Evolutionary conservation across 148 eudicot species (phyloP), one percentile per base, ranked within the genome.

Genomic region (Hydrangea macrophylla): DNA sequence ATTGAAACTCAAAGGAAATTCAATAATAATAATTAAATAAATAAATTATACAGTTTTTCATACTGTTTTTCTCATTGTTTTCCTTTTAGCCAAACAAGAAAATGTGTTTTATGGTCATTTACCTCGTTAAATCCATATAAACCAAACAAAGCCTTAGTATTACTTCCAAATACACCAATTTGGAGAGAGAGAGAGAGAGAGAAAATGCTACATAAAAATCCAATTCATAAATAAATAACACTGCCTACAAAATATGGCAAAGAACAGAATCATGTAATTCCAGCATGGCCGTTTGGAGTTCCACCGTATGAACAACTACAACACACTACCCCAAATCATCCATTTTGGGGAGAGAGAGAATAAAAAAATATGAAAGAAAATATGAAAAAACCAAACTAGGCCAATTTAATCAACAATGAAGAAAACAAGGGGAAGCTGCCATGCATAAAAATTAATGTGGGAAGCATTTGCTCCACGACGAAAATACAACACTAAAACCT

Each of bases 401-500:
- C 6, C 5, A 55, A 61, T 62, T 62, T 68, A 61, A 58, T 31
- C 67, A 8, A 9, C 48, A 31, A 70, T n/a, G 37, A 25, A 73
- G 58, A 7, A 48, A 36, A 33, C 1, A 23, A 2, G 45, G 42
- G 55, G 13, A 35, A 33, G 12, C 28, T 17, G 42, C 18, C 55
- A 67, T 74, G 22, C 42, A 27, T 67, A 60, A 28, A 67, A 60
- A 74, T 53, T 17, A 58, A 53, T 30, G 51, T 54, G 42, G 72
- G 68, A 53, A 68, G 62, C 67, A 40, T 74, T 74, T 62, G 72
- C 77, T 66, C 59, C 63, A 40, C 76, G 25, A 31, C 58, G 12
- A 66, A 59, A 66, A n/a, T 32, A 15, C 18, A 62, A 18, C 39
- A 55, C 22, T 22, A 25, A 20, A 37, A 15, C 40, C 57, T 6